Base-by-base conservation (phyloP, 2,329 filamentous ascomycete genomes). In the Diaporthe aspalathi region DNA sequence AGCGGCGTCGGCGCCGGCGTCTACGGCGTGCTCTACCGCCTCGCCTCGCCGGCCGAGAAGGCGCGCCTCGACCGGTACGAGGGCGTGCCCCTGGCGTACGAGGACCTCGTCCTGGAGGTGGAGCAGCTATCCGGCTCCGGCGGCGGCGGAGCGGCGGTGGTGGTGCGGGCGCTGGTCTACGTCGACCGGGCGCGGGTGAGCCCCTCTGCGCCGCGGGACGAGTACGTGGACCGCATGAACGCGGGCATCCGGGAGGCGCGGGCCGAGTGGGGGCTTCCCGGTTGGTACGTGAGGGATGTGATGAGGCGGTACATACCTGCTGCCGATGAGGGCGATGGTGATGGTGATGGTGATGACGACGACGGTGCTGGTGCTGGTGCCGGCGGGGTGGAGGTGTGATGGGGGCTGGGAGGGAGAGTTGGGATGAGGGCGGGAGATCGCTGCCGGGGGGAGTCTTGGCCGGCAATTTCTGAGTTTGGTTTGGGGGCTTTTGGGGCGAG, bases 211-310 rank as follows among this genome's bases (percentile, higher is more conserved):
- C 86, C 88, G 5, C 80, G 81, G 75, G 75, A 83, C 4, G 90
- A 92, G 81, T 93, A 92, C 76, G 79, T 92, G 7, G 83, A 78
- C 53, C 79, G 90, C 38, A 92, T 93, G 88, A 91, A 92, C 77
- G 79, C 79, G 71, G 90, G 88, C 1, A 88, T 92, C 43, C 75
- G 80, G 45, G 90, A 92, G 81, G 90, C 88, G n/a, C 73, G 86
- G n/a, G 76, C 76, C 71, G 80, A 84, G 74, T 67, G 53, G 70
- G 88, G 87, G 0, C 77, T 92, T 77, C 87, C 89, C 45, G 74
- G 78, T 74, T 76, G 72, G 53, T 92, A 91, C 79, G 88, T 89
- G 5, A 78, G 86, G 11, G 74, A 78, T 38, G 84, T 88, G 5
- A 83, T 91, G 82, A 83, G 88, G 77, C 81, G 76, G 72, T 90